Evolutionary conservation across 306 rosid species (phyloP).

Genomic region (Parietaria judaica): DNA sequence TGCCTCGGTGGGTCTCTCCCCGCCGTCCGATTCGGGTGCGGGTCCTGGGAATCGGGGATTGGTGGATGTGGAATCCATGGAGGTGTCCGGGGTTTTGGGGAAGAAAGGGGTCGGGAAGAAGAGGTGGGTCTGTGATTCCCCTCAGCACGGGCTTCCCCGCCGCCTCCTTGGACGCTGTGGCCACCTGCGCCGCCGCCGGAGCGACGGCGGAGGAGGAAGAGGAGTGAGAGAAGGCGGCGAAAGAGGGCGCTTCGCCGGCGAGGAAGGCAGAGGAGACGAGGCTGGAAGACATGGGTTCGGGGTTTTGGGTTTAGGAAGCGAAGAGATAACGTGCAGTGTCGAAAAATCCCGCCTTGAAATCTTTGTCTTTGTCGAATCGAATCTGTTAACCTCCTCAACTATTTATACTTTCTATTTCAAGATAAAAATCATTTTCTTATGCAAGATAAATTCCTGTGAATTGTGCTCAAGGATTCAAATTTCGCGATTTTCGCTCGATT

Average conservation of each 20-base stretch:
- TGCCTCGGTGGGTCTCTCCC: conserved; percentile 65
- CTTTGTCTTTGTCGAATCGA: no score
- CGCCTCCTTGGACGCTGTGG: conserved; percentile 49
- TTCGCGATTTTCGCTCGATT: no score
- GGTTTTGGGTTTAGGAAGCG: conserved; percentile 15
- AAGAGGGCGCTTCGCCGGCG: conserved; percentile 33
- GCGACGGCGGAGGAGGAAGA: background rate
- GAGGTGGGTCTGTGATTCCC: conserved; percentile 71
- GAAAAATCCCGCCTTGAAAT: background rate
- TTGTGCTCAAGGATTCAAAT: no score
- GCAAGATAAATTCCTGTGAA: no score
- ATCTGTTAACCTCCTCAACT: no score
- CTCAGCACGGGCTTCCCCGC: conserved; percentile 39
- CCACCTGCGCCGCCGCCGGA: conserved; percentile 26
- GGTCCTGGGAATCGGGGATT: conserved; percentile 17
- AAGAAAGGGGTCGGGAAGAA: conserved; percentile 2
- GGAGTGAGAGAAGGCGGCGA: background rate
- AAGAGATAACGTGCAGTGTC: conserved; percentile 20
- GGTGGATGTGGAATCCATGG: background rate
- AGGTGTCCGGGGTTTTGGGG: background rate
- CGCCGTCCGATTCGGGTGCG: conserved; percentile 51
- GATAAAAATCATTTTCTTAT: no score
- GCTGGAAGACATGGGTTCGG: background rate
- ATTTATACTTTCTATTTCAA: no score
- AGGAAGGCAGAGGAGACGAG: conserved; percentile 47